Base-by-base conservation (phyloP, 2,329 filamentous ascomycete genomes). In the Ceratocystiopsis sp. region DNA sequence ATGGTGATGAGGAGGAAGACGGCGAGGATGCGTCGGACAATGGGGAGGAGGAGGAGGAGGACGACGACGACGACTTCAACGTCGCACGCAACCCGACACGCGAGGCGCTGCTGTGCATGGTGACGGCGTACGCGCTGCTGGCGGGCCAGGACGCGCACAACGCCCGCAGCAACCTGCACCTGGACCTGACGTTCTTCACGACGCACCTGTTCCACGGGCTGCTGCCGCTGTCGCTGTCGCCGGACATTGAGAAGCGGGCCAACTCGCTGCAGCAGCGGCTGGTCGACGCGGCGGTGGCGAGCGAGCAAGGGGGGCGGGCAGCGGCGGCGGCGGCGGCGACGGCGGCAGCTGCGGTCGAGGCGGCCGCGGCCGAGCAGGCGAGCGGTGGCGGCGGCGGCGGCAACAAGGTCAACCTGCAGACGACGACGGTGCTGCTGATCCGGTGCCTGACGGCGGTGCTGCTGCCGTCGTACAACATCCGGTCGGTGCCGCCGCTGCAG, bases 131-230 rank as follows among this genome's bases (percentile, higher is more conserved):
- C 56, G 86, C 89, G n/a, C 77, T 98, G 8, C 77, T 98, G 35
- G 84, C 91, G 50, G 89, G 91, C 40, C 91, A 98, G 64, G 89
- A 95, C 55, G 85, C 79, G 15, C 80, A 83, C 62, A 89, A 86
- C 62, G 82, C 85, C 40, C 81, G 85, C 45, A 73, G 78, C 37
- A 71, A 79, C 38, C 72, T 96, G 5, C 83, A 87, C 54, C 78
- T 98, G 40, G 93, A 98, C 59, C 75, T 98, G 35, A 85, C 81
- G 53, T 95, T 87, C 69, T 98, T 98, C 70, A 87, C 85, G 53
- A 84, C 82, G 14, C 84, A 95, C 60, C 82, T 98, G 46, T 98
- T 93, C 69, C 80, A 78, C 52, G 83, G 83, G 15, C 72, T 98
- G 6, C 74, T 89, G 51, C 70, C 80, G 2, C 72, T 94, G 21